Base-by-base conservation (phyloP, 805 yeast species). In the Jamesozyma piceae region DNA sequence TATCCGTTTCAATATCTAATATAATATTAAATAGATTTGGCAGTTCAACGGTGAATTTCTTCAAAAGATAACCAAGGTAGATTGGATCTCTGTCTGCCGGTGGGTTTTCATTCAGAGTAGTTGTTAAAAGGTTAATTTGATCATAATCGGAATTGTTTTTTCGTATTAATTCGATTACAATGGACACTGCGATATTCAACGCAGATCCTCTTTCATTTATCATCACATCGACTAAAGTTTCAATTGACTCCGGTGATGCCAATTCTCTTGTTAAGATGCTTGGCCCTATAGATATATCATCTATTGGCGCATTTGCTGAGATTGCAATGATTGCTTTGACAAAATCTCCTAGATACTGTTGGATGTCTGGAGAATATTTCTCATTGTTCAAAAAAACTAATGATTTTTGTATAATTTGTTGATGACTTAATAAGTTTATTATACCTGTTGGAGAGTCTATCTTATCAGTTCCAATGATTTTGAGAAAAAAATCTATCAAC, bases 131-230 rank as follows among this genome's bases (percentile, higher is more conserved):
- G 49, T 92, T 88, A 33, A 84, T 78, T 34, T 78, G 73, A 62
- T 90, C 97, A 64, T 90, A 90, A 61, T 90, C 97, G 1, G 95
- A 85, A 58, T 90, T 90, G 58, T 90, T 90, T 59, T 90, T 90
- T 52, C 98, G 73, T 48, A 90, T 90, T 34, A 90, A 74, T 62
- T 90, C 98, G 50, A 90, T 89, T 11, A 92, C 78, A 30, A 90
- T 84, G 5, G 96, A 90, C 10, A 90, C 97, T 42, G 94, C 88
- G 44, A 87, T 85, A 26, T 89, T 81, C 46, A 90, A 69, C 0
- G 96, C 96, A 46, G 81, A 78, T 19, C 95, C 95, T 43, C 80
- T 76, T 51, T 71, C 59, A 5, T 50, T 37, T 45, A 86, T 70
- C 72, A 90, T 89, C 44, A 83, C 79, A 32, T 75, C 62, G 20